These are phyloP conservation scores for Nicotiana noctiflora DNA, from an alignment of 257 asterid species.

Conservation along the genomic window DNA sequence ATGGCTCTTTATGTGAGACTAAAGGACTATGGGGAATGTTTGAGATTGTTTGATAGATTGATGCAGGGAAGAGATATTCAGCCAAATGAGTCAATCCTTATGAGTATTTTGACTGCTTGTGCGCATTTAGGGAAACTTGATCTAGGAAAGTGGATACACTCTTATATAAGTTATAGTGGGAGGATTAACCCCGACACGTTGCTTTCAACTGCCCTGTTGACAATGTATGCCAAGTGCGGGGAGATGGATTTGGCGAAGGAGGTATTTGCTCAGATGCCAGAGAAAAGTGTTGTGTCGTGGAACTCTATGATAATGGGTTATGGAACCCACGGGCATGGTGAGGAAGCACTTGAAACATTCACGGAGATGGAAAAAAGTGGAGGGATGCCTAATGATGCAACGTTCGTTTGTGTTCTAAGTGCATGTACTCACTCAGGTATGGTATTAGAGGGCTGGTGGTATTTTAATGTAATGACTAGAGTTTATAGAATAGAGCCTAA, in stretches of 20 bases:
- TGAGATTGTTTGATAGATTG: conserved; percentile 30
- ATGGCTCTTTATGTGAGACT: conserved; percentile 32
- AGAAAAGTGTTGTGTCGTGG: conserved; percentile 32
- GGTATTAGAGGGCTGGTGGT: conserved; percentile 41
- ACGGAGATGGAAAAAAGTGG: conserved; percentile 28
- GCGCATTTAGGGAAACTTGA: conserved; percentile 32
- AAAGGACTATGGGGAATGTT: conserved; percentile 22
- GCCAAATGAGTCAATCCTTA: conserved; percentile 32
- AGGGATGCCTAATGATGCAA: conserved; percentile 30
- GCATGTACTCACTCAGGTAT: conserved; percentile 32
- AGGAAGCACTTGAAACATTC: conserved; percentile 31
- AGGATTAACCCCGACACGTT: conserved; percentile 24
- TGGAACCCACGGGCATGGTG: conserved; percentile 29
- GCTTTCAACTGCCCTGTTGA: conserved; percentile 28
- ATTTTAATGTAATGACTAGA: conserved; percentile 27
- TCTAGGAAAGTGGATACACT: conserved; percentile 30
- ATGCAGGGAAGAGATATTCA: conserved; percentile 22
- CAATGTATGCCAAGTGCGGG: conserved; percentile 33
- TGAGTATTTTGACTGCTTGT: conserved; percentile 39
- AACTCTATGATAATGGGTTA: conserved; percentile 39
- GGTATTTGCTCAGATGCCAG: conserved; percentile 30
- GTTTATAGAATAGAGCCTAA: conserved; percentile 24
- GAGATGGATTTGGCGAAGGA: conserved; percentile 27
- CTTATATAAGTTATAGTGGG: conserved; percentile 16
- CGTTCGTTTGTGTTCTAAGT: conserved; percentile 30